Evolutionary conservation across 768 basidiomycete species (phyloP).

Genomic region (Filobasidium floriforme): DNA sequence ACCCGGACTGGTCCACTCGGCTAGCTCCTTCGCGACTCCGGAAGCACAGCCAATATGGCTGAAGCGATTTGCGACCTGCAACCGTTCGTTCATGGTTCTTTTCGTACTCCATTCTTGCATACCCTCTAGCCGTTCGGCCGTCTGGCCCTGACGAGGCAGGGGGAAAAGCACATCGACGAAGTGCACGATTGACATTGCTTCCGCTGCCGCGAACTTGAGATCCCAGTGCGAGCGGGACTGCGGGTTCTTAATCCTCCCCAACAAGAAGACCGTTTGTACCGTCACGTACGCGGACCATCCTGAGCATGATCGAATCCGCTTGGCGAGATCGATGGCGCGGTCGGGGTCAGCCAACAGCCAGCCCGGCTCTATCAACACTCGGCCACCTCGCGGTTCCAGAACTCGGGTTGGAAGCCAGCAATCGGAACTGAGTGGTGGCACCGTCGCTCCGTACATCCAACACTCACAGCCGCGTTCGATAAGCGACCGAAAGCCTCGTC

Average conservation of each 20-base stretch:
- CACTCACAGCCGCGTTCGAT: not conserved
- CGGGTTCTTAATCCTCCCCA: not conserved
- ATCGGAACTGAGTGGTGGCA: not conserved
- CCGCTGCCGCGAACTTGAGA: not conserved
- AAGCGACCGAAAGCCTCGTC: not conserved
- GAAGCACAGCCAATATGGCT: too few species aligned
- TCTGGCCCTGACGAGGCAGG: not conserved
- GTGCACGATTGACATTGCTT: not conserved
- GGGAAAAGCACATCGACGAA: not conserved
- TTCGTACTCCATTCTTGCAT: too few species aligned
- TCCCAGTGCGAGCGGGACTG: not conserved
- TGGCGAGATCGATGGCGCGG: not conserved
- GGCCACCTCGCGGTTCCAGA: not conserved
- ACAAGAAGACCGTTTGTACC: not conserved
- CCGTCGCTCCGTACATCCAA: not conserved
- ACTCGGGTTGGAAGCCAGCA: not conserved
- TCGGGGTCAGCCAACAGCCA: not conserved
- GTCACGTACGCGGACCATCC: not conserved
- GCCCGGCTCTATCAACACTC: not conserved
- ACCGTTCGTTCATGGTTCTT: too few species aligned
- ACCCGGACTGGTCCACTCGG: too few species aligned
- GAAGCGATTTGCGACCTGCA: too few species aligned
- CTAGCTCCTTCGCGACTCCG: too few species aligned
- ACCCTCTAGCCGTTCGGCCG: too few species aligned
- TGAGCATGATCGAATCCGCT: not conserved